Conservation (phyloP, 1,284 basidiomycete species). For the Sphagnurus paluster region DNA sequence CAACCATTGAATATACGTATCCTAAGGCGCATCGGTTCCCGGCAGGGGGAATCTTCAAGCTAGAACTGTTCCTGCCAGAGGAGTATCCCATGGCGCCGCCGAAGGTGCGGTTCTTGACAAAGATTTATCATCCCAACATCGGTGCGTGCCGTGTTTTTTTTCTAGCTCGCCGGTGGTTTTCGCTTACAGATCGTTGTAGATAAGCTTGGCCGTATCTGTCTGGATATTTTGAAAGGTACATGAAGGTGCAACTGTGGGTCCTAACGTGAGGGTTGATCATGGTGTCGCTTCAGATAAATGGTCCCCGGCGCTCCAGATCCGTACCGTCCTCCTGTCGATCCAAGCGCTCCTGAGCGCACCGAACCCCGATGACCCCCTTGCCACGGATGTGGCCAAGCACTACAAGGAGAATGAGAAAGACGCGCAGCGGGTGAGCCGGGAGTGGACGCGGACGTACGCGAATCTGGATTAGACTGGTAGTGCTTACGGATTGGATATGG, state of each 20-base stretch:
- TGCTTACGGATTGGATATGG: neutral
- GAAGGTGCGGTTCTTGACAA: constrained; percentile 97
- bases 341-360: constrained; percentile 95
- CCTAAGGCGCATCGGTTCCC: neutral
- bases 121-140: constrained; percentile 99
- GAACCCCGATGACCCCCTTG: constrained; percentile 98
- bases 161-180: constrained; percentile 2
- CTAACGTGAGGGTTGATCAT: constrained; percentile 4
- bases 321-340: constrained; percentile 94
- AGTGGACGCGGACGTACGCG: constrained; percentile 91
- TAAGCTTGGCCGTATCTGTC: constrained; percentile 96
- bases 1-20: neutral
- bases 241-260: neutral
- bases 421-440: constrained; percentile 85
- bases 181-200: constrained; percentile 48
- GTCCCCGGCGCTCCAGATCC: constrained; percentile 98
- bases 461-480: constrained; percentile 18
- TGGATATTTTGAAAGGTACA: constrained; percentile 92
- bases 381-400: constrained; percentile 96
- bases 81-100: constrained; percentile 99
- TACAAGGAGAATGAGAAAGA: constrained; percentile 98
- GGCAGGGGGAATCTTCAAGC: constrained; percentile 87
- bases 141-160: constrained; percentile 51
- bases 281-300: constrained; percentile 80
- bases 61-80: constrained; percentile 97